Evolutionary conservation across 139 green algal species (phyloP).

Genomic region (Zygnema cylindricum): DNA sequence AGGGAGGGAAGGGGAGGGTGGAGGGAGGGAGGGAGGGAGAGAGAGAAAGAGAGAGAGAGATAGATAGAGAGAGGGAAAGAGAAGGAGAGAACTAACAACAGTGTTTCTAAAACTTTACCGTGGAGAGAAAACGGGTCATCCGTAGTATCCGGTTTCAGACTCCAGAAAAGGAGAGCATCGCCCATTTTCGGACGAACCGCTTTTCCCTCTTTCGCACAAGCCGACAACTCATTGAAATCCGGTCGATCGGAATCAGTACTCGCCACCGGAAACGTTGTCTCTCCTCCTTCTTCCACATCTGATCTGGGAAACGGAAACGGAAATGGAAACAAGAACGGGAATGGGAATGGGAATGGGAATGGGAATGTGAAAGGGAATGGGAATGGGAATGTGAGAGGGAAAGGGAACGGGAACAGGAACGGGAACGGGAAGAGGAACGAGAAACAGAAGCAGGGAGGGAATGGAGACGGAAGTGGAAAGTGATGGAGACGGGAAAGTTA

Average conservation of each 20-base stretch:
- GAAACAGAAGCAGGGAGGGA: too few species aligned
- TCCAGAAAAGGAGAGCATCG: conserved; percentile 1
- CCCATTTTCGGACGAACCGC: neutral
- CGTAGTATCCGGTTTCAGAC: conserved; percentile 8
- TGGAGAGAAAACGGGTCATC: conserved; percentile 27
- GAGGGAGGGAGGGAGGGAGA: too few species aligned
- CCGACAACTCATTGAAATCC: neutral
- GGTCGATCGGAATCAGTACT: neutral
- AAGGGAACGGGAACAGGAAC: too few species aligned
- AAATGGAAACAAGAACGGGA: neutral
- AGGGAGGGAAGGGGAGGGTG: too few species aligned
- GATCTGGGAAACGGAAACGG: conserved; percentile 5
- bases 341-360: conserved; percentile 11
- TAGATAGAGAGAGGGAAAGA: too few species aligned
- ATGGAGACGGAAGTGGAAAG: too few species aligned
- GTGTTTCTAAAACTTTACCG: too few species aligned
- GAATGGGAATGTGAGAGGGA: too few species aligned
- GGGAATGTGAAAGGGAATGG: neutral
- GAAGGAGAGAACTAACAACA: too few species aligned
- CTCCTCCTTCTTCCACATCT: conserved; percentile 42
- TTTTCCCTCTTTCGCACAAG: neutral
- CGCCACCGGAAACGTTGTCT: conserved; percentile 12
- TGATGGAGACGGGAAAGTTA: too few species aligned
- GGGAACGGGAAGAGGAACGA: too few species aligned
- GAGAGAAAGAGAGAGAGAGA: too few species aligned